Evolutionary conservation across 129 eudicot species (phyloP).

Genomic region (Flaveria ramosissima): DNA sequence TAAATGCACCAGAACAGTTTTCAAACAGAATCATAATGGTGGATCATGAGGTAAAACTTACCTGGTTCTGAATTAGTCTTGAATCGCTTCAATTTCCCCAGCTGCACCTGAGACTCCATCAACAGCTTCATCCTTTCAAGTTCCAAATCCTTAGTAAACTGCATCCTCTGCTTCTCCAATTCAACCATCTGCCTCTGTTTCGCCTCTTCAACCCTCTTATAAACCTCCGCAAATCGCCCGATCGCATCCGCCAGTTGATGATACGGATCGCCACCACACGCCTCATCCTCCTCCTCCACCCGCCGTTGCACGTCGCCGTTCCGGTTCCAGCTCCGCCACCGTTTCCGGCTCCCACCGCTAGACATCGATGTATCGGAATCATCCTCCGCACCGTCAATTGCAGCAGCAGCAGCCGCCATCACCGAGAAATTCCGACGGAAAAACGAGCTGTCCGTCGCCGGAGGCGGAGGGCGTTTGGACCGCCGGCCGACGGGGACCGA

Average conservation of each 20-base stretch:
- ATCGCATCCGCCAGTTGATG: slow-evolving; percentile 60
- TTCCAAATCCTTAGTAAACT: slow-evolving; percentile 82
- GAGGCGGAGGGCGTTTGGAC: slow-evolving; percentile 52
- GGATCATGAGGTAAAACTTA: slow-evolving; percentile 22
- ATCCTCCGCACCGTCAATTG: slow-evolving; percentile 38
- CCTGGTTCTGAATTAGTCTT: slow-evolving; percentile 37
- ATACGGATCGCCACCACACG: slow-evolving; percentile 36
- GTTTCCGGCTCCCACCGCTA: slow-evolving; percentile 15
- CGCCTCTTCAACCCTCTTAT: slow-evolving; percentile 69
- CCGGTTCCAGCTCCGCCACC: slow-evolving; percentile 10
- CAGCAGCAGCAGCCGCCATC: slow-evolving; percentile 67
- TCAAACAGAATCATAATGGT: slow-evolving; percentile 6
- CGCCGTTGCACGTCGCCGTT: slow-evolving; percentile 10
- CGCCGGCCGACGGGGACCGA: slow-evolving; percentile 59
- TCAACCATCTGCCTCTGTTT: slow-evolving; percentile 74
- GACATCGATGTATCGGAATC: slow-evolving; percentile 33
- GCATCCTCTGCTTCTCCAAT: slow-evolving; percentile 79
- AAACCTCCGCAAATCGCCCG: slow-evolving; percentile 49
- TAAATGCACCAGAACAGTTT: background rate
- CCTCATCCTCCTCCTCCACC: background rate
- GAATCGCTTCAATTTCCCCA: slow-evolving; percentile 52
- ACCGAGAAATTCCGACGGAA: slow-evolving; percentile 59
- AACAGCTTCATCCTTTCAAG: slow-evolving; percentile 69
- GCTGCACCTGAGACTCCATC: slow-evolving; percentile 65
- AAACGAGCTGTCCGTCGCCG: slow-evolving; percentile 22